Percentiles rank a stretch among this genome's conserved stretches.
These are phyloP conservation scores for Ustilago cynodontis DNA, from an alignment of 1,284 basidiomycete species.

Conservation along the genomic window DNA sequence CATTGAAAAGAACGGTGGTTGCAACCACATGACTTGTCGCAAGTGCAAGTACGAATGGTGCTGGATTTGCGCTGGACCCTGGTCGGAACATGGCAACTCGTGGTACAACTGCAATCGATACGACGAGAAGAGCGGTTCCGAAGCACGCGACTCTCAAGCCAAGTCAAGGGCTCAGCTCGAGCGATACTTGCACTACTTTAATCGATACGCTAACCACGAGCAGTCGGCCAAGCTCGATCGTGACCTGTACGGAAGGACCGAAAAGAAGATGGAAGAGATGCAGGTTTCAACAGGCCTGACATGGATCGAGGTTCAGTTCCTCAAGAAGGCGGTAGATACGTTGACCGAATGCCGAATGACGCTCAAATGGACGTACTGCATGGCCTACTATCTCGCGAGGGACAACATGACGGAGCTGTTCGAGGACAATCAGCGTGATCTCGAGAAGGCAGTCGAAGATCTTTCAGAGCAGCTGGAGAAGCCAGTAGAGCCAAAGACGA, in stretches of 20 bases:
- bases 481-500: constrained; percentile 86
- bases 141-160: constrained; percentile 79
- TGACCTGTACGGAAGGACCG: constrained; percentile 91
- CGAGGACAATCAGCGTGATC: constrained; percentile 96
- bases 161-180: constrained; percentile 86
- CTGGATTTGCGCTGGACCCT: constrained; percentile 82
- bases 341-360: constrained; percentile 85
- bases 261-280: constrained; percentile 99
- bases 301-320: constrained; percentile 99
- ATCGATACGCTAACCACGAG: constrained; percentile 92
- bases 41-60: constrained; percentile 74
- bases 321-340: constrained; percentile 96
- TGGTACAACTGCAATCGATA: constrained; percentile 99
- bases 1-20: constrained; percentile 99
- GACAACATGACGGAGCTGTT: constrained; percentile 95
- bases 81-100: constrained; percentile 95
- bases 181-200: constrained; percentile 79
- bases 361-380: constrained; percentile 99
- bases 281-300: constrained; percentile 89
- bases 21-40: constrained; percentile 73
- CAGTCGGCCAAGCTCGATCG: constrained; percentile 95
- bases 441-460: constrained; percentile 94
- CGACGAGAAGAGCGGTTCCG: constrained; percentile 89
- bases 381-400: constrained; percentile 91
- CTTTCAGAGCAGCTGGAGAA: constrained; percentile 91